A percentile compares a stretch with the other conserved stretches of the same genome.
These are phyloP conservation scores for Yarrowia sp. DNA, from an alignment of 805 yeast species.

Conservation along the genomic window DNA sequence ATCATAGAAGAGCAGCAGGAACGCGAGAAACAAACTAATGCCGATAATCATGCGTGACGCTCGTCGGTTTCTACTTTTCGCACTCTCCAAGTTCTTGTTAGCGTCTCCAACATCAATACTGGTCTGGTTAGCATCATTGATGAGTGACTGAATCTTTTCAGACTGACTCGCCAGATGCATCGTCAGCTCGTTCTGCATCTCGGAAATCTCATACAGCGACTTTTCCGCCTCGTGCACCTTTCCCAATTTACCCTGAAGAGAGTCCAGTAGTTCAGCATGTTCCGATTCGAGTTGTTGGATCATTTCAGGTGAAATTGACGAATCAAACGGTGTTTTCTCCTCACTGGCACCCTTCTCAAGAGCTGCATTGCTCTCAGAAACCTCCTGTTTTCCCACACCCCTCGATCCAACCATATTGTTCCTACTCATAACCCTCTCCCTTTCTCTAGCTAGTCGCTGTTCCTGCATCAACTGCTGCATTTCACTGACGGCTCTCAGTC, in stretches of 20 bases:
- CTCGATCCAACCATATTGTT: slow-evolving; percentile 22
- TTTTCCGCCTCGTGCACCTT: slow-evolving; percentile 43
- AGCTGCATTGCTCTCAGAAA: too few relatives aligned
- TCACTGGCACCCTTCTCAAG: not conserved
- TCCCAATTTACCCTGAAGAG: slow-evolving; percentile 39
- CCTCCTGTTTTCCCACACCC: too few relatives aligned
- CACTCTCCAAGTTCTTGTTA: slow-evolving; percentile 64
- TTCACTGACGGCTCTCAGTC: slow-evolving; percentile 37
- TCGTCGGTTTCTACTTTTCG: slow-evolving; percentile 62
- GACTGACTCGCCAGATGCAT: slow-evolving; percentile 72
- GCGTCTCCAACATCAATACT: slow-evolving; percentile 66
- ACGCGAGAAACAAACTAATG: slow-evolving; percentile 54
- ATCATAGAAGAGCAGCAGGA: slow-evolving; percentile 50
- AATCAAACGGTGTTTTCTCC: not conserved
- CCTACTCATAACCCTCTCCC: slow-evolving; percentile 34
- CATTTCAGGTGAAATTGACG: slow-evolving; percentile 29
- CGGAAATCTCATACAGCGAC: slow-evolving; percentile 59
- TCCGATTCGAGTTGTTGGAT: slow-evolving; percentile 39
- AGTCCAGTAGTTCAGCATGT: slow-evolving; percentile 41
- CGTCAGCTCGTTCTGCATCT: slow-evolving; percentile 70
- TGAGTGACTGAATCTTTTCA: slow-evolving; percentile 59
- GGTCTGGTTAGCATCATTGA: slow-evolving; percentile 66
- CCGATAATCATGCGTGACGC: slow-evolving; percentile 58
- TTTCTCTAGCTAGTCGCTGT: slow-evolving; percentile 37
- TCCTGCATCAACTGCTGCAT: slow-evolving; percentile 41